Percentiles rank a stretch among this genome's conserved stretches.
Conservation (phyloP, 306 rosid species). For the Macrotyloma uniflorum region DNA sequence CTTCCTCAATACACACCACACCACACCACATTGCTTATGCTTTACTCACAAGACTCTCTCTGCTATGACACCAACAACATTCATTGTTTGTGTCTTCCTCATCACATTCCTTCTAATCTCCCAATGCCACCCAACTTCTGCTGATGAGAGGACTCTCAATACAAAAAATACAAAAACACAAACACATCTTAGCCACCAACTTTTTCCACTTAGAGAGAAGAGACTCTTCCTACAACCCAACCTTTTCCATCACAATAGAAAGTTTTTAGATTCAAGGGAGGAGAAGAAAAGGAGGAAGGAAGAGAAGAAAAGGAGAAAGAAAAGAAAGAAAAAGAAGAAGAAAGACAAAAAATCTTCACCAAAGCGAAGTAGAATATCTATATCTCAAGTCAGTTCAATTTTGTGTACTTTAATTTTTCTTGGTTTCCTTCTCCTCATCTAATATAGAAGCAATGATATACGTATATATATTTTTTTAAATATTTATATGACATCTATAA, state of each 20-base stretch:
- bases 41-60: background rate
- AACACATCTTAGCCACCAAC: background rate
- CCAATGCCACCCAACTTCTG: background rate
- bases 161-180: background rate
- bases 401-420: constrained; percentile 25
- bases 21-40: background rate
- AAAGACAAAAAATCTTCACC: constrained; percentile 10
- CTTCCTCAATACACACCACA: background rate
- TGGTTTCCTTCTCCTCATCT: background rate
- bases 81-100: background rate
- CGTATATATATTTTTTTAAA: too few relatives aligned
- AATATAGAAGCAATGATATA: too few relatives aligned
- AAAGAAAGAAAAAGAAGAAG: background rate
- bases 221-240: background rate
- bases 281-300: background rate
- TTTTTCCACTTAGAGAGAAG: background rate
- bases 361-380: background rate
- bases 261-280: constrained; percentile 19
- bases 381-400: background rate
- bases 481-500: too few relatives aligned
- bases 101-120: constrained; percentile 13
- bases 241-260: background rate
- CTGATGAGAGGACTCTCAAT: background rate
- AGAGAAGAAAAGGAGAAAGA: background rate
- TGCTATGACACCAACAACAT: background rate